Evolutionary conservation across 2,329 filamentous ascomycete species (phyloP).

Genomic region (Xylariaceae sp.): DNA sequence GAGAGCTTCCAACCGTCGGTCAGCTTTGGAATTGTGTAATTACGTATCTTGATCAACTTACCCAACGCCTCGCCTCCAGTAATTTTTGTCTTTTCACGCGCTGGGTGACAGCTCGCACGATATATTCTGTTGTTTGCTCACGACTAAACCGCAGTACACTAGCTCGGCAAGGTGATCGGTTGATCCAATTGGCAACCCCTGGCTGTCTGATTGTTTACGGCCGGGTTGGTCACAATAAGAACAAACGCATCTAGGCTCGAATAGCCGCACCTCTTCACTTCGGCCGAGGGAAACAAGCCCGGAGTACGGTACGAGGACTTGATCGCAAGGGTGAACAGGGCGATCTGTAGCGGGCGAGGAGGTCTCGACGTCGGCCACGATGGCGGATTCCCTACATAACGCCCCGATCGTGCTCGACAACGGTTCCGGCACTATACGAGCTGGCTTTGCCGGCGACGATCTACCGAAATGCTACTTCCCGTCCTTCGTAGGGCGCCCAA

Average conservation of each 20-base stretch:
- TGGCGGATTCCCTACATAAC: slow-evolving; percentile 76
- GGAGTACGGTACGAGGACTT: slow-evolving; percentile 3
- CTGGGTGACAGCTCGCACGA: not conserved
- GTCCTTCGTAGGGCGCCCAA: slow-evolving; percentile 92
- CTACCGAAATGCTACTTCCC: slow-evolving; percentile 96
- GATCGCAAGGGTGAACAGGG: slow-evolving; percentile 18
- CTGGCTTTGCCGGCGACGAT: slow-evolving; percentile 94
- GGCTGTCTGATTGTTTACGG: not conserved
- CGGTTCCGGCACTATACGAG: slow-evolving; percentile 94
- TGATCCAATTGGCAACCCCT: not conserved
- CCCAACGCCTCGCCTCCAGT: not conserved
- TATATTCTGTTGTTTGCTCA: not conserved
- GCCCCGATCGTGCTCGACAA: slow-evolving; percentile 98
- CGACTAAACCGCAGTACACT: not conserved
- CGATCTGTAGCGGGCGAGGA: slow-evolving; percentile 21
- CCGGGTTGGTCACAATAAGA: not conserved
- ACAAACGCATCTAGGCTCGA: not conserved
- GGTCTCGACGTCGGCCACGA: slow-evolving; percentile 30
- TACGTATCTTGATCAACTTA: not conserved
- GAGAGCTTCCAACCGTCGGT: slow-evolving; percentile 23
- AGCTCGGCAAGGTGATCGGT: not conserved
- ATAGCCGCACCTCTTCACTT: not conserved
- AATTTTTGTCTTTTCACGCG: not conserved
- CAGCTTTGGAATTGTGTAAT: slow-evolving; percentile 4
- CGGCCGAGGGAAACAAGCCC: slow-evolving; percentile 7